phyloP scores from a whole-genome alignment of 2,329 filamentous ascomycete species.

The Cytospora paraplurivora region DNA sequence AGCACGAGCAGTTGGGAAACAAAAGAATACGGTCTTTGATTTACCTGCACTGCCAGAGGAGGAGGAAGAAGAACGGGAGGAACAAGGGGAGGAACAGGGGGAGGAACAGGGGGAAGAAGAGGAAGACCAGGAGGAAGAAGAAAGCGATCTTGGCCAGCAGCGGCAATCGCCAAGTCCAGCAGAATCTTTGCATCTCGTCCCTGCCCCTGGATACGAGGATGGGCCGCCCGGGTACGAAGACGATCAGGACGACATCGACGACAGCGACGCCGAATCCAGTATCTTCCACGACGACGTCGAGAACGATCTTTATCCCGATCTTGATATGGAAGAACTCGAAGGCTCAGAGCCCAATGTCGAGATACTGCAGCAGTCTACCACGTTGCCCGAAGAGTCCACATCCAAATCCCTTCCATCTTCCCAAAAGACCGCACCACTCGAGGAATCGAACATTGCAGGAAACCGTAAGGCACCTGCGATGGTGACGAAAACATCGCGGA shows the following conservation, averaged over 20 bases:
- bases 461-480: constrained; percentile 50
- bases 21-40: constrained; percentile 40
- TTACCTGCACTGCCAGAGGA: constrained; percentile 52
- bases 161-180: constrained; percentile 37
- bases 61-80: constrained; percentile 33
- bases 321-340: constrained; percentile 45
- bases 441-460: constrained; percentile 53
- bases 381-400: constrained; percentile 32
- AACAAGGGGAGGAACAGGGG: constrained; percentile 32
- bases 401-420: constrained; percentile 48
- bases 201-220: constrained; percentile 39
- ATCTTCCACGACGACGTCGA: constrained; percentile 48
- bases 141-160: constrained; percentile 24
- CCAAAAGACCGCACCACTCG: constrained; percentile 54
- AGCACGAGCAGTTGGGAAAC: constrained; percentile 38
- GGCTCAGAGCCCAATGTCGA: constrained; percentile 48
- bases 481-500: constrained; percentile 44
- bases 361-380: constrained; percentile 46
- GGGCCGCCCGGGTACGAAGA: constrained; percentile 35
- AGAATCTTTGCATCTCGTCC: constrained; percentile 45
- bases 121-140: constrained; percentile 33
- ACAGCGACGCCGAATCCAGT: constrained; percentile 45
- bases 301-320: constrained; percentile 37
- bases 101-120: constrained; percentile 32
- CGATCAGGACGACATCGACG: constrained; percentile 34